phyloP scores from a whole-genome alignment of 345 rosid genomes.

The Ceriops zippeliana region DNA sequence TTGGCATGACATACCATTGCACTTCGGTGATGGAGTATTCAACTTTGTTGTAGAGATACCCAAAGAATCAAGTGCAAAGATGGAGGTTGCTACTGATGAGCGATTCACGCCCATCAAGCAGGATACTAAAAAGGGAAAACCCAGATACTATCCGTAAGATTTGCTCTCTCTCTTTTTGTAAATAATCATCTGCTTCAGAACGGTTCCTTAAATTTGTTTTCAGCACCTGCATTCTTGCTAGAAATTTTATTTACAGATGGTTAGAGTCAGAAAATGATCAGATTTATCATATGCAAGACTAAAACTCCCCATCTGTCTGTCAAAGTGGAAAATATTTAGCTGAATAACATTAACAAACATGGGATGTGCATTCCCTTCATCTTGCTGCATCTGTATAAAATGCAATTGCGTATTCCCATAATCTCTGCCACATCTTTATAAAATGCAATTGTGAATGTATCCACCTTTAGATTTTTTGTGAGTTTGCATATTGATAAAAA shows the following conservation, averaged over 20 bases:
- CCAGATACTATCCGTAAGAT: constrained; percentile 68
- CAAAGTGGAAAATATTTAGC: too few species aligned
- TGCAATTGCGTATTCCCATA: too few species aligned
- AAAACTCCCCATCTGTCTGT: too few species aligned
- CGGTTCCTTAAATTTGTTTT: neutral
- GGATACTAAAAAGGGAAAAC: constrained; percentile 74
- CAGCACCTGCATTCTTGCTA: neutral
- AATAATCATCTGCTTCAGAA: neutral
- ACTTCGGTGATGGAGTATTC: constrained; percentile 73
- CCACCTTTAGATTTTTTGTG: too few species aligned
- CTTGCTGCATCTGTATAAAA: too few species aligned
- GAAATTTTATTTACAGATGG: neutral
- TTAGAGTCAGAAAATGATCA: neutral
- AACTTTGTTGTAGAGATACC: constrained; percentile 89
- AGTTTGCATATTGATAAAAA: too few species aligned
- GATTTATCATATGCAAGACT: neutral
- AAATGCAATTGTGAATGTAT: too few species aligned
- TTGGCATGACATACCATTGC: constrained; percentile 91
- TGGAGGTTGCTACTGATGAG: constrained; percentile 98
- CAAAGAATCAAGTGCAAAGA: constrained; percentile 87
- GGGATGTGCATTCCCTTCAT: too few species aligned
- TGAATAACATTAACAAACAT: too few species aligned
- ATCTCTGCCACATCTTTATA: too few species aligned
- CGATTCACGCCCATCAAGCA: constrained; percentile 88
- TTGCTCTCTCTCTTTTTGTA: neutral